Percentiles rank a stretch among this genome's conserved stretches.
Conservation (phyloP, 805 yeast species). For the Ascoidea rubescens region DNA sequence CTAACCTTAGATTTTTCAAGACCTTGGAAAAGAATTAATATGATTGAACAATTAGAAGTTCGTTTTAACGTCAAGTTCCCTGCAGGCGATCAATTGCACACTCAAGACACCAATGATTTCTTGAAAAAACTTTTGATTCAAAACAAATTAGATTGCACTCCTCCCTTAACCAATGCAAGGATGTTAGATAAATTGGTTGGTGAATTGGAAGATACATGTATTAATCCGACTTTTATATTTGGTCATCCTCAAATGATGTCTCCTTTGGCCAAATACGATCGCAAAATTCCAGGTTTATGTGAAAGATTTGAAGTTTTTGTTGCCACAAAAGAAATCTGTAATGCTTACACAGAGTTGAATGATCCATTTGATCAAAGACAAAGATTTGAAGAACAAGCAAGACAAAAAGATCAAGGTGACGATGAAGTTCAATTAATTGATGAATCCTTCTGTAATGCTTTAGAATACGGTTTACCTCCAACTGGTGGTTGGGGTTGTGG, state of each 20-base stretch:
- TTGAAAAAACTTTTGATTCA: constrained; percentile 66
- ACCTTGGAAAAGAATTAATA: constrained; percentile 98
- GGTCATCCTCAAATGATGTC: constrained; percentile 99
- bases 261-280: constrained; percentile 92
- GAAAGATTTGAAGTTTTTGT: constrained; percentile 98
- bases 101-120: constrained; percentile 86
- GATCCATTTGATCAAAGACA: constrained; percentile 98
- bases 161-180: constrained; percentile 93
- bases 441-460: constrained; percentile 93
- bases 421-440: constrained; percentile 97
- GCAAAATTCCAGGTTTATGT: constrained; percentile 87
- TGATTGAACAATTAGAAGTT: constrained; percentile 93
- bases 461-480: constrained; percentile 97
- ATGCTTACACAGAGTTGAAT: constrained; percentile 96
- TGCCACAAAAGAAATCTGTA: constrained; percentile 95
- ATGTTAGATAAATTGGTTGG: constrained; percentile 98
- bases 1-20: constrained; percentile 76
- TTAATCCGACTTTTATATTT: constrained; percentile 94
- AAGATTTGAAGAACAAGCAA: constrained; percentile 97
- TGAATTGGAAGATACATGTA: constrained; percentile 85
- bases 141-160: constrained; percentile 74
- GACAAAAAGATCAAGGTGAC: constrained; percentile 97
- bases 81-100: constrained; percentile 87
- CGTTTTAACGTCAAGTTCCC: constrained; percentile 82
- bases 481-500: constrained; percentile 99